Evolutionary conservation across 768 basidiomycete genomes (phyloP).

Genomic region (Tremella fuciformis): DNA sequence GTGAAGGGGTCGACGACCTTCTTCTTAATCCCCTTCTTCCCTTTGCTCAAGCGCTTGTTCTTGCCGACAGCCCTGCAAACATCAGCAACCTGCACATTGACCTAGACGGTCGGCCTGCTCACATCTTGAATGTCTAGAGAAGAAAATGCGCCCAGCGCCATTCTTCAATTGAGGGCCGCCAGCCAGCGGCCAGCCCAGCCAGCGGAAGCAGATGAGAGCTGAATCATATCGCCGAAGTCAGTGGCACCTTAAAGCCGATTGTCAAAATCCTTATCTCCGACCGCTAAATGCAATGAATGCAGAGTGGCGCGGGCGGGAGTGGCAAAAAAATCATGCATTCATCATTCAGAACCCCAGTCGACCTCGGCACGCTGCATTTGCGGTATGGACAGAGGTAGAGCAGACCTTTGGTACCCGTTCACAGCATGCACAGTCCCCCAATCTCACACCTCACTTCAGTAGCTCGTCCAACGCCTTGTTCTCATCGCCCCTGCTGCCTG

Average conservation of each 20-base stretch:
- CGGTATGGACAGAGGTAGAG: too few species aligned
- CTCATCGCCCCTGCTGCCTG: background rate
- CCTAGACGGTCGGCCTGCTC: background rate
- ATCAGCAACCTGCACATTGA: slow-evolving; percentile 9
- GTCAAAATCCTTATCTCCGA: slow-evolving; percentile 1
- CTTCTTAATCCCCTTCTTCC: slow-evolving; percentile 78
- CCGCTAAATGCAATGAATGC: background rate
- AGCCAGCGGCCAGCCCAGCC: too few species aligned
- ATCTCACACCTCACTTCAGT: slow-evolving; percentile 1
- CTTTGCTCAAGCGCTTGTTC: slow-evolving; percentile 70
- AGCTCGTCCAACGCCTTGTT: slow-evolving; percentile 9
- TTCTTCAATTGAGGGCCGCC: too few species aligned
- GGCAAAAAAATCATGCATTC: too few species aligned
- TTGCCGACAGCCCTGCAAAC: slow-evolving; percentile 56
- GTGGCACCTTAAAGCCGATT: slow-evolving; percentile 3
- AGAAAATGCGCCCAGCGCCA: too few species aligned
- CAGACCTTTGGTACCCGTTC: too few species aligned
- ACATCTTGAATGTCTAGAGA: background rate
- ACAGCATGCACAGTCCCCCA: too few species aligned
- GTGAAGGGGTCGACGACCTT: slow-evolving; percentile 99
- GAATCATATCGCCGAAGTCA: too few species aligned
- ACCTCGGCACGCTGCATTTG: too few species aligned
- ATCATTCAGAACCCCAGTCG: too few species aligned
- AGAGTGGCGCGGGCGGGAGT: too few species aligned
- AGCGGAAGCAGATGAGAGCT: too few species aligned